Base-by-base conservation (phyloP, 768 basidiomycete species). In the Mrakia frigida region DNA sequence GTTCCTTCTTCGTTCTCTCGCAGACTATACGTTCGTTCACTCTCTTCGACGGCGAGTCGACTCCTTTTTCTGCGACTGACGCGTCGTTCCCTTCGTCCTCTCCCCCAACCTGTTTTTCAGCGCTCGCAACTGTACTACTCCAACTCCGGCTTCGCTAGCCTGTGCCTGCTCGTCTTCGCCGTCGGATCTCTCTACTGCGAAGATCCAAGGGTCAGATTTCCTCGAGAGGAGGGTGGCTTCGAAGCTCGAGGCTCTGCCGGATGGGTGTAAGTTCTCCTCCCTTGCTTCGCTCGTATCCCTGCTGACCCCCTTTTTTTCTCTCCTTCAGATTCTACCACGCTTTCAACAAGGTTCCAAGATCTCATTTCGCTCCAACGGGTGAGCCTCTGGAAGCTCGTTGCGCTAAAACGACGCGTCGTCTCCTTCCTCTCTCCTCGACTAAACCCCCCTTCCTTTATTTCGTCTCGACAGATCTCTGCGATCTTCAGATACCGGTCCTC, bases 111-210 rank as follows among this genome's bases (percentile, higher is more conserved):
- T 35, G 18, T 3, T 25, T 23, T 70, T 11, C 43, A 70, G 28
- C 37, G 9, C 21, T 70, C 75, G 7, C 75, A 76, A 33, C n/a
- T 71, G 9, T 76, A 71, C 75, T 70, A 70, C 56, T 11, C 68
- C 18, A 69, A 76, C 33, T 53, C 68, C 3, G 75, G 75, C 59
- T 76, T 76, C 50, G 75, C 75, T 31, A n/a, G 75, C n/a, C 28
- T 70, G 18, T 76, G 75, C 31, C 70, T 76, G 39, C 70, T 76
- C 33, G 39, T 76, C 3, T 76, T 76, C 31, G 75, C 75, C 35
- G 59, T 70, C 25, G 75, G 46, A 0, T 37, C 67, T 2, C 33
- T n/a, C 3, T 71, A 76, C 60, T 43, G 52, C 56, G 33, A 70
- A 13, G 75, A 76, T 28, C 11, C 46, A 18, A 53, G 75, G 11